These are phyloP conservation scores for Capsicum chinense DNA, from an alignment of 257 asterid genomes.

Conservation along the genomic window DNA sequence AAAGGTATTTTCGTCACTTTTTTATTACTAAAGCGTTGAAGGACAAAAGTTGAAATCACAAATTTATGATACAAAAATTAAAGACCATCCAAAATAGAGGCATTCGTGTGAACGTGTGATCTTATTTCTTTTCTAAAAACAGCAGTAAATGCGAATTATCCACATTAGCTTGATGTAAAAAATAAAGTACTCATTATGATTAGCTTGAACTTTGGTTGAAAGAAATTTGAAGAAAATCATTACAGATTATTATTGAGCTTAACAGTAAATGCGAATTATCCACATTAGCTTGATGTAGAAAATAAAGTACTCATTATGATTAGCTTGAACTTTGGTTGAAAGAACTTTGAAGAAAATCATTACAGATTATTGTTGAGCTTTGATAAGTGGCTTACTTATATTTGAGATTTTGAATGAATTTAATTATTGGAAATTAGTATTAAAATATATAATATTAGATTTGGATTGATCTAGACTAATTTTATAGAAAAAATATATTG, in stretches of 20 bases:
- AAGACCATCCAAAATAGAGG: too few relatives aligned
- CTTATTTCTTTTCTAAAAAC: too few relatives aligned
- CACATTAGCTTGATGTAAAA: too few relatives aligned
- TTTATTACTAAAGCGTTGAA: too few relatives aligned
- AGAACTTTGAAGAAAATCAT: not conserved
- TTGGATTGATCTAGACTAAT: not conserved
- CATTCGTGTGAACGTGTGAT: too few relatives aligned
- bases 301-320: not conserved
- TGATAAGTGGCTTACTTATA: not conserved
- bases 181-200: not conserved
- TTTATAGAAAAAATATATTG: not conserved
- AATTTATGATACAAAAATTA: too few relatives aligned
- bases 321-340: not conserved
- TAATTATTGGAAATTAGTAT: not conserved
- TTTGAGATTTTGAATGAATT: not conserved
- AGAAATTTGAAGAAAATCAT: not conserved
- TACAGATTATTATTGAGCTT: not conserved
- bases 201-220: not conserved
- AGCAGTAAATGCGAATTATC: too few relatives aligned
- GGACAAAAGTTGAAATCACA: too few relatives aligned
- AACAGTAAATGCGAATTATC: too few relatives aligned
- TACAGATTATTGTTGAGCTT: not conserved
- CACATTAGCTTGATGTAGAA: too few relatives aligned
- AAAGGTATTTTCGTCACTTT: too few relatives aligned
- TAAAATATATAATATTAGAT: not conserved